Evolutionary conservation across 257 asterid genomes (phyloP).

Genomic region (Forsythia suspensa): DNA sequence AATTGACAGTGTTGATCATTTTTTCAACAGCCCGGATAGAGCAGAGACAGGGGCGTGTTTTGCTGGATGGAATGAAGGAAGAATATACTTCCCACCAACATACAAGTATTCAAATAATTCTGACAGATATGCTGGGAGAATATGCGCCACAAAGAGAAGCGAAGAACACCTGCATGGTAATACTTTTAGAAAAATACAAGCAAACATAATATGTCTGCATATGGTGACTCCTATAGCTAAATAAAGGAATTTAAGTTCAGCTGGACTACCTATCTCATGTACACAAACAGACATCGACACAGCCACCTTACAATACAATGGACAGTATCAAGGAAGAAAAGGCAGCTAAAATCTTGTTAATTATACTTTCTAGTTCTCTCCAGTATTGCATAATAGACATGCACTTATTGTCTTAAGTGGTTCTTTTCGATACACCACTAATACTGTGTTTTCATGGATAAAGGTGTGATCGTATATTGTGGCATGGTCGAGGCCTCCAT

Average conservation of each 20-base stretch:
- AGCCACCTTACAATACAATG: too few species aligned
- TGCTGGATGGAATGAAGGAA: slow-evolving; percentile 86
- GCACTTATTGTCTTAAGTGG: neutral
- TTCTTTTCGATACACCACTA: neutral
- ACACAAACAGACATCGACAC: too few species aligned
- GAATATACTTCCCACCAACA: slow-evolving; percentile 87
- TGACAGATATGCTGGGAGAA: slow-evolving; percentile 85
- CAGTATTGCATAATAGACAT: too few species aligned
- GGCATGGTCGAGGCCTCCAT: slow-evolving; percentile 87
- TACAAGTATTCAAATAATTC: slow-evolving; percentile 88
- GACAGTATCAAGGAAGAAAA: too few species aligned
- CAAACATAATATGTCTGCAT: neutral
- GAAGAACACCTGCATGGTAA: slow-evolving; percentile 96
- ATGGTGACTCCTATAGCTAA: neutral
- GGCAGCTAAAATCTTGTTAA: too few species aligned
- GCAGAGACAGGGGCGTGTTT: slow-evolving; percentile 75
- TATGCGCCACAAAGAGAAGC: slow-evolving; percentile 73
- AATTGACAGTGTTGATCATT: neutral
- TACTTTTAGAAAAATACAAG: neutral
- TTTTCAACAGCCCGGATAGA: slow-evolving; percentile 68
- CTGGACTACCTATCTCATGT: too few species aligned
- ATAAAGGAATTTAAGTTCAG: too few species aligned
- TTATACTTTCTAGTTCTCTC: too few species aligned
- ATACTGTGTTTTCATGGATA: slow-evolving; percentile 22
- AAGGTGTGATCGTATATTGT: slow-evolving; percentile 97